A percentile compares a stretch with the other conserved stretches of the same genome.
Conservation (phyloP, 2,329 filamentous ascomycete genomes). For the Rhynchosporium secalis region DNA sequence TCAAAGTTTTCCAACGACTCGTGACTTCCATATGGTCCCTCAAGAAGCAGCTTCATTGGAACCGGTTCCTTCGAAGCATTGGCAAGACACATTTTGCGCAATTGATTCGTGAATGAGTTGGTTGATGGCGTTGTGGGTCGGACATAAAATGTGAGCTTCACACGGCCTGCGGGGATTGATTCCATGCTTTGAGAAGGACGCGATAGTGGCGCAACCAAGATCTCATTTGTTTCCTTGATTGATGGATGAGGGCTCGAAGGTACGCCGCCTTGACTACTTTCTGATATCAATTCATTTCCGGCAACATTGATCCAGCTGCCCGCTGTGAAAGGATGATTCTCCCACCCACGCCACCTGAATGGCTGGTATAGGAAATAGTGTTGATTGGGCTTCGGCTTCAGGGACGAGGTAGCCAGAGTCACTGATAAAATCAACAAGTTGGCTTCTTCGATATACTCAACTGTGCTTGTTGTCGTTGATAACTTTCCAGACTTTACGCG, state of each 20-base stretch:
- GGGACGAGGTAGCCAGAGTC: slow-evolving; percentile 31
- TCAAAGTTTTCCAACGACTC: neutral
- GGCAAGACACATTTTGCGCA: neutral
- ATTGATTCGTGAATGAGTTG: neutral
- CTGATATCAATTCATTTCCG: slow-evolving; percentile 20
- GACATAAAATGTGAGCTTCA: slow-evolving; percentile 2
- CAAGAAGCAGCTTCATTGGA: neutral
- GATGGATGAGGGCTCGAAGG: neutral
- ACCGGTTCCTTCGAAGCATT: neutral
- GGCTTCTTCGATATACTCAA: neutral
- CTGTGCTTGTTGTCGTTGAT: neutral
- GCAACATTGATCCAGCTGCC: neutral
- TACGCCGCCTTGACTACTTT: neutral
- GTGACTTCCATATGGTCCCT: neutral
- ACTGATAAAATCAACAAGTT: slow-evolving; percentile 27
- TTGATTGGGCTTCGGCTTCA: slow-evolving; percentile 27
- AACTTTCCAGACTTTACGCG: slow-evolving; percentile 37
- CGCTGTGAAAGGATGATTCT: slow-evolving; percentile 52
- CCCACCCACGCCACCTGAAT: slow-evolving; percentile 46
- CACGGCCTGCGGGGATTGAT: neutral
- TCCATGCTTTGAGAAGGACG: neutral
- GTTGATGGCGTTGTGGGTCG: slow-evolving; percentile 3
- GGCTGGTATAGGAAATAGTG: slow-evolving; percentile 40
- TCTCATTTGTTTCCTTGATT: neutral
- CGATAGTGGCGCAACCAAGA: neutral